phyloP scores from a whole-genome alignment of 2,329 filamentous ascomycete species.

The Aureobasidium leucospermi region DNA sequence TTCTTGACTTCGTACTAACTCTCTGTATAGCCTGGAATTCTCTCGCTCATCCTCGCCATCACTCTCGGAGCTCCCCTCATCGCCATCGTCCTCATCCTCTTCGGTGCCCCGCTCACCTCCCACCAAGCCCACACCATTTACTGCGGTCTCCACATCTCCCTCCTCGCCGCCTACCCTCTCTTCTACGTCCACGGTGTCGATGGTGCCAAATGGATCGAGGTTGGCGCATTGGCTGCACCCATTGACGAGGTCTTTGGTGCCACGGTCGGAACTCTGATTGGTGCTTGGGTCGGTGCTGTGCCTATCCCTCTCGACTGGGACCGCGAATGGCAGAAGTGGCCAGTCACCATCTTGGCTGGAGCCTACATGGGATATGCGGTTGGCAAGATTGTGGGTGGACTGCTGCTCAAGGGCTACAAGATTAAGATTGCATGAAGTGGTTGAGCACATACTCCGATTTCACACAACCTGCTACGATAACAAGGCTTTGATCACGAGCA shows the following conservation, averaged over 20 bases:
- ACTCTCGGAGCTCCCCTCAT: slow-evolving; percentile 52
- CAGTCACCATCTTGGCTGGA: slow-evolving; percentile 80
- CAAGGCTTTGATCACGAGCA: not conserved
- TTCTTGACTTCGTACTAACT: not conserved
- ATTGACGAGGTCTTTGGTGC: slow-evolving; percentile 81
- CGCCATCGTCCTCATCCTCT: slow-evolving; percentile 64
- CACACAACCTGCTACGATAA: not conserved
- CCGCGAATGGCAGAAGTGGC: slow-evolving; percentile 98
- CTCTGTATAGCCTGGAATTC: slow-evolving; percentile 53
- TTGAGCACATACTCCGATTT: not conserved
- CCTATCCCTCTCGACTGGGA: slow-evolving; percentile 97
- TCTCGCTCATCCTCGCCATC: slow-evolving; percentile 56
- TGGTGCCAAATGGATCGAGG: slow-evolving; percentile 58
- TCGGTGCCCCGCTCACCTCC: slow-evolving; percentile 83
- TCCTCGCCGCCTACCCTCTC: slow-evolving; percentile 71
- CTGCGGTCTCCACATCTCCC: slow-evolving; percentile 70
- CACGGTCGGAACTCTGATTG: slow-evolving; percentile 67
- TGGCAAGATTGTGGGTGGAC: slow-evolving; percentile 56
- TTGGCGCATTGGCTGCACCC: slow-evolving; percentile 62
- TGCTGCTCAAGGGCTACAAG: slow-evolving; percentile 38
- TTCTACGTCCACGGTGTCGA: slow-evolving; percentile 83
- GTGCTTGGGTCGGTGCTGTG: slow-evolving; percentile 88
- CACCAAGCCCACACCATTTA: slow-evolving; percentile 73
- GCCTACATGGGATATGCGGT: slow-evolving; percentile 70
- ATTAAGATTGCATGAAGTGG: slow-evolving; percentile 33